phyloP scores from a whole-genome alignment of 2,329 filamentous ascomycete genomes.

The Hirsutella rhossiliensis region DNA sequence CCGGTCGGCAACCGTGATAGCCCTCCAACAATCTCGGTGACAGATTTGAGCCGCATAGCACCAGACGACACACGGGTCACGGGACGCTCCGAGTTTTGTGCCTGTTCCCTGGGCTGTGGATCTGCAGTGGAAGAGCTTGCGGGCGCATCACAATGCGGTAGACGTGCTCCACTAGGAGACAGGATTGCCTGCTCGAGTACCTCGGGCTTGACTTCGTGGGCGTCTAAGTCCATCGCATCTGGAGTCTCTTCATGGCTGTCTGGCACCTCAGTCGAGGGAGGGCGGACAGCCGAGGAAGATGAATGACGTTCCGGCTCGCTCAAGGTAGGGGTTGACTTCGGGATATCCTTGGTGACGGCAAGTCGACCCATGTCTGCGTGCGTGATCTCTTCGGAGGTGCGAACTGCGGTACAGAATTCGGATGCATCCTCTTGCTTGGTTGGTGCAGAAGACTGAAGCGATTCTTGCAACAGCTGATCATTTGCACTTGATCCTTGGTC shows the following conservation, averaged over 20 bases:
- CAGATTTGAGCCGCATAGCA: constrained; percentile 58
- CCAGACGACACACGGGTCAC: constrained; percentile 60
- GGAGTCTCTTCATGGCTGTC: constrained; percentile 21
- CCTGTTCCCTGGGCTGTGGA: constrained; percentile 7
- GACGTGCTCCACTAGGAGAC: constrained; percentile 1
- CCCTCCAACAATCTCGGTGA: constrained; percentile 59
- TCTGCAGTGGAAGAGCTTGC: constrained; percentile 4
- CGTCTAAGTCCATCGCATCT: constrained; percentile 23
- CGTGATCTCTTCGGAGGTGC: constrained; percentile 1
- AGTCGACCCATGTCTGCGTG: background rate
- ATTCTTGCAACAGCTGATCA: constrained; percentile 32
- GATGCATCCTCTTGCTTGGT: constrained; percentile 5
- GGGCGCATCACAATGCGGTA: constrained; percentile 4
- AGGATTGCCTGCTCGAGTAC: constrained; percentile 5
- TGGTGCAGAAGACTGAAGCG: constrained; percentile 18
- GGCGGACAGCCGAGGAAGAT: background rate
- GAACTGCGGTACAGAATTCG: background rate
- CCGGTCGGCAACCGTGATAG: constrained; percentile 25
- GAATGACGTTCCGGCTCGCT: background rate
- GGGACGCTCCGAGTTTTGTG: constrained; percentile 34
- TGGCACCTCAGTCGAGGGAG: constrained; percentile 14
- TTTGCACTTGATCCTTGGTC: constrained; percentile 20
- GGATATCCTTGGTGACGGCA: background rate
- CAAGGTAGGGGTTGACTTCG: background rate
- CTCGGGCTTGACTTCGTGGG: constrained; percentile 11